Evolutionary conservation across 1,284 basidiomycete genomes (phyloP), one percentile per base, ranked within the genome.

Genomic region (Microbotryomycetes sp.): DNA sequence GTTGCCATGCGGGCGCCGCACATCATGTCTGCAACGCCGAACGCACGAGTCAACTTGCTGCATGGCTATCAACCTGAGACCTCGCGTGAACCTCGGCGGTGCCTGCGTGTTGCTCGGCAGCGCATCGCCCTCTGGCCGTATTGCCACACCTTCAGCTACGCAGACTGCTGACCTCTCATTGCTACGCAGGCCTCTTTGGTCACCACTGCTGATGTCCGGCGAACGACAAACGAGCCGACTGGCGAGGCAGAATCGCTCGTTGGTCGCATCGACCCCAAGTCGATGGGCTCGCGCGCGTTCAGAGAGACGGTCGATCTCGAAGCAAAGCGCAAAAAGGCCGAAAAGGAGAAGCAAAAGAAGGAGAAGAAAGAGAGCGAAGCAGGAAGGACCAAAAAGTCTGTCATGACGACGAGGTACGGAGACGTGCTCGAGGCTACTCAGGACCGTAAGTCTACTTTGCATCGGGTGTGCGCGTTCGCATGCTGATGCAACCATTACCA

Each of bases 381-480:
- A 13, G 47, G 18, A 23, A 54, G 21, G 47, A 57, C 54, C 45
- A 21, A 23, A 31, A 21, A 23, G 15, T 45, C 55, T n/a, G 60
- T 59, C 9, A 60, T 55, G 16, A 61, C 52, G 23, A 59, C 56
- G 31, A 56, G 86, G 18, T 91, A 89, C 67, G 80, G 86, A 0
- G 89, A 96, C 73, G 89, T 97, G 62, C 85, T 96, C 61, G 89
- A 94, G 75, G 89, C 91, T 11, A 97, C 94, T 0, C 84, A 91
- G 73, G 87, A 91, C 68, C 56, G 66, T 66, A 27, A 52, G 65
- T 67, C 16, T 9, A 6, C 21, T 24, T 15, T 16, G 11, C 13
- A 28, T 35, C 7, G 5, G 7, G 41, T 28, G 9, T 21, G 49
- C 29, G n/a, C 1, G 5, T 15, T 45, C 23, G 29, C 52, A 52